Evolutionary conservation across 805 yeast genomes (phyloP).

Genomic region (Candida taoyuanica): DNA sequence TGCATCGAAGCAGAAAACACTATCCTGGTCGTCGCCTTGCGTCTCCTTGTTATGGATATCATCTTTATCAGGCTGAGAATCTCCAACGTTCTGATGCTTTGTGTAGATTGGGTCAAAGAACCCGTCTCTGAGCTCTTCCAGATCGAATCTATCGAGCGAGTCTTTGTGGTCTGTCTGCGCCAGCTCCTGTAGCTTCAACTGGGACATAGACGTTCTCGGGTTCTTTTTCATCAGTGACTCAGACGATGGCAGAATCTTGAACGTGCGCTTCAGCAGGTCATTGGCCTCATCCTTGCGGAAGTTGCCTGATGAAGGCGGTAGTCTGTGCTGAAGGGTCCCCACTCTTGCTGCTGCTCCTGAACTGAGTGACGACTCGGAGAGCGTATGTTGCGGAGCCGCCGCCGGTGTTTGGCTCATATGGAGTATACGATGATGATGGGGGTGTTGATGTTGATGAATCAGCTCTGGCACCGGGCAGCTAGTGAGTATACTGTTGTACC

Average conservation of each 20-base stretch:
- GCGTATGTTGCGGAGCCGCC: no score
- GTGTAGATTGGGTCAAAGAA: slow-evolving; percentile 43
- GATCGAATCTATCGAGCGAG: slow-evolving; percentile 30
- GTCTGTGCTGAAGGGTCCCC: no score
- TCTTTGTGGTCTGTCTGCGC: slow-evolving; percentile 17
- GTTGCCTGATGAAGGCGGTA: no score
- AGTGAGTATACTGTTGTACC: no score
- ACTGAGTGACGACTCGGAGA: no score
- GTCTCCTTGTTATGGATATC: background rate
- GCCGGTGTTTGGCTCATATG: no score
- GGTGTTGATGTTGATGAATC: no score
- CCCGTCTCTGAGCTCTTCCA: slow-evolving; percentile 46
- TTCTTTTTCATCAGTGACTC: slow-evolving; percentile 8
- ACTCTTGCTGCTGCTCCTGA: no score
- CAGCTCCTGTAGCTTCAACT: slow-evolving; percentile 29
- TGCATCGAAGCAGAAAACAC: background rate
- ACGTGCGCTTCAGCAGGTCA: slow-evolving; percentile 10
- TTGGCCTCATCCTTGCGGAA: slow-evolving; percentile 8
- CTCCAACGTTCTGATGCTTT: slow-evolving; percentile 22
- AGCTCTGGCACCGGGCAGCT: no score
- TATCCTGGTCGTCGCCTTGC: background rate
- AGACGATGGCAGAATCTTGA: slow-evolving; percentile 9
- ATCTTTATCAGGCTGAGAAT: slow-evolving; percentile 1
- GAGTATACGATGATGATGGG: no score
- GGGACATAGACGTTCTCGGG: slow-evolving; percentile 34